A percentile compares a stretch with the other conserved stretches of the same genome.
phyloP scores from a whole-genome alignment of 106 monocot genomes.

The Amphibolis antarctica region DNA sequence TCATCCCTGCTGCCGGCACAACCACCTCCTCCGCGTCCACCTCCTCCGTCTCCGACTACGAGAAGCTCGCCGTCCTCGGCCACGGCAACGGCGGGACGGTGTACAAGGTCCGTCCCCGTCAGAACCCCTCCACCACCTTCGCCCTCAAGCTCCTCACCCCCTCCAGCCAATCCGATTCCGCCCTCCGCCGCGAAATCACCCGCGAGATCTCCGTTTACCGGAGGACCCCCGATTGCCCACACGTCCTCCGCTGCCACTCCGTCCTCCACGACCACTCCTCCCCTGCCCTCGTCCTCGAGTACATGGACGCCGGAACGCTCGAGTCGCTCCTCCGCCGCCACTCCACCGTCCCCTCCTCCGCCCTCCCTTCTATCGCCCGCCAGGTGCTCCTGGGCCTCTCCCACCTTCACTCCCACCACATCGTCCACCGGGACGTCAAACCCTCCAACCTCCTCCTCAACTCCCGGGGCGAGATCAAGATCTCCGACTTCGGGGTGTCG shows the following conservation, averaged over 20 bases:
- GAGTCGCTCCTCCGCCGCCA: constrained; percentile 14
- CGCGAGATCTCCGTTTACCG: constrained; percentile 57
- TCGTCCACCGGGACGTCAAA: constrained; percentile 28
- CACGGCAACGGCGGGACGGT: constrained; percentile 88
- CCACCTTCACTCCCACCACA: constrained; percentile 10
- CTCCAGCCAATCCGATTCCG: constrained; percentile 16
- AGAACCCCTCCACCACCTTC: constrained; percentile 19
- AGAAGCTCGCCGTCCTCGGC: constrained; percentile 61
- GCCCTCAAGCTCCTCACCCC: constrained; percentile 60
- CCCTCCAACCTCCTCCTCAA: constrained; percentile 21
- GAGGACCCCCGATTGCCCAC: constrained; percentile 31
- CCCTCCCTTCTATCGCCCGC: constrained; percentile 11
- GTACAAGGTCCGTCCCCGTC: constrained; percentile 68
- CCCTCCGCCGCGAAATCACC: constrained; percentile 12
- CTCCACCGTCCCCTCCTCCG: constrained; percentile 27
- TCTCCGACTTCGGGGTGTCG: constrained; percentile 27
- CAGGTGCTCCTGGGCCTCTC: constrained; percentile 17
- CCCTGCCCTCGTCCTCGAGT: constrained; percentile 33
- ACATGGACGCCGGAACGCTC: constrained; percentile 28
- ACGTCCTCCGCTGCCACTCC: constrained; percentile 29
- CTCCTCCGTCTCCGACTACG: constrained; percentile 36
- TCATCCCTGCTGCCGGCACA: constrained; percentile 1
- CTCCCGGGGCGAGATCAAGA: constrained; percentile 16
- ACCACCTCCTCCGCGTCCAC: constrained; percentile 5
- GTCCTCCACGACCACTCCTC: constrained; percentile 9